Base-by-base conservation (phyloP, 2,329 filamentous ascomycete genomes). In the Thelonectria discophora region DNA sequence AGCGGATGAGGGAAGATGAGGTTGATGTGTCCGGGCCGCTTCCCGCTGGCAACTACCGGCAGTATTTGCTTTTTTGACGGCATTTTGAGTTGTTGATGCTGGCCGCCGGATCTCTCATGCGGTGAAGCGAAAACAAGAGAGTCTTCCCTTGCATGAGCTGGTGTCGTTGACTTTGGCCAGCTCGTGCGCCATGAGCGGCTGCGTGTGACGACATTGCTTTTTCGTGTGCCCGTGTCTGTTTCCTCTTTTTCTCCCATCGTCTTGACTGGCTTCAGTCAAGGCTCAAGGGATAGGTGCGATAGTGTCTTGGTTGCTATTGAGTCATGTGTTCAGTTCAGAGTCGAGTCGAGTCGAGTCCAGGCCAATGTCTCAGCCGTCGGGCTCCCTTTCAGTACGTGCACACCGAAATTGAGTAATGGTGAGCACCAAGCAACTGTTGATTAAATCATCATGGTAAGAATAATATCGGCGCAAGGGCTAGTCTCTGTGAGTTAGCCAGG, bases 191-290 rank as follows among this genome's bases (percentile, higher is more conserved):
- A 40, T 53, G 30, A 21, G 49, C 42, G 48, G 55, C 21, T 58
- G 30, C 24, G 39, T 48, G 55, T 53, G 55, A 52, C 48, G 46
- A 34, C 30, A 15, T 55, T 55, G 45, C 51, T 51, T 46, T 55
- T 60, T 39, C 18, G 3, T 24, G 40, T 32, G 11, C 10, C 20
- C 21, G 42, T 34, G 32, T 13, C 20, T 46, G 15, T 51, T 32
- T 43, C 15, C 21, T 60, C 46, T 20, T 55, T 55, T 46, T 45
- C 10, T 10, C 42, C 12, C 9, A 5, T 11, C 20, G 7, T 42
- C 15, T n/a, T n/a, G 7, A n/a, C n/a, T 42, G 39, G 39, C 39
- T 18, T 18, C 39, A 42, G 13, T 34, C 13, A 11, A 34, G 32
- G 12, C 10, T 34, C 13, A 34, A 34, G 9, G 32, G 32, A 32